Evolutionary conservation across 1,139 yeast species (phyloP).

Genomic region (Blastobotrys illinoisensis): DNA sequence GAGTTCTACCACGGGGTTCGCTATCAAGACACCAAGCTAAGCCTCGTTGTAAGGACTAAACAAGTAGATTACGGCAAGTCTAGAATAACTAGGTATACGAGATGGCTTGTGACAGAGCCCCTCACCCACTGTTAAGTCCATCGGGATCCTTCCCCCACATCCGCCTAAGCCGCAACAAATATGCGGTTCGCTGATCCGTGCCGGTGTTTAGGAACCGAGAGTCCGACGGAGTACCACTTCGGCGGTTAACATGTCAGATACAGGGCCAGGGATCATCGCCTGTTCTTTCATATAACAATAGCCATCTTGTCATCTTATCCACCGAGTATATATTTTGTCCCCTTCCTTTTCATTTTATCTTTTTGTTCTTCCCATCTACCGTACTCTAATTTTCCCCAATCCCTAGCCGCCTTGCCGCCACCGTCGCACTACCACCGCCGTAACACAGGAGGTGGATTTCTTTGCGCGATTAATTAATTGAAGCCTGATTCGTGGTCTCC

Average conservation of each 20-base stretch:
- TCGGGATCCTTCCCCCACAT: background rate
- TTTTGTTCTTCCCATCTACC: background rate
- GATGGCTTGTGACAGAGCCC: background rate
- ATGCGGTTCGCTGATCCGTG: background rate
- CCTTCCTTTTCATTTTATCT: background rate
- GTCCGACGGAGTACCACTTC: background rate
- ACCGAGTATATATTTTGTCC: background rate
- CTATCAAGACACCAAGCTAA: background rate
- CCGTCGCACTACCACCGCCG: background rate
- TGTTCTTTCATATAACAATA: background rate
- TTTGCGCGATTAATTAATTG: background rate
- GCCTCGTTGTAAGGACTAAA: background rate
- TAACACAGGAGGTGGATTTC: background rate
- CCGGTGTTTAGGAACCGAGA: background rate
- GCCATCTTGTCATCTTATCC: background rate
- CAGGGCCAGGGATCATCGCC: background rate
- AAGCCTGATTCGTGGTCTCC: background rate
- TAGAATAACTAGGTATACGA: background rate
- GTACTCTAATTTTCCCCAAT: background rate
- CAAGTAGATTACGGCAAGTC: background rate
- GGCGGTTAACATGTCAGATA: background rate
- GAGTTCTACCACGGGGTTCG: background rate
- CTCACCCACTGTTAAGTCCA: background rate
- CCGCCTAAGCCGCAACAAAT: background rate
- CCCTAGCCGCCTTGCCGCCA: background rate